phyloP scores from a whole-genome alignment of 805 yeast species.

The Candida alai region DNA sequence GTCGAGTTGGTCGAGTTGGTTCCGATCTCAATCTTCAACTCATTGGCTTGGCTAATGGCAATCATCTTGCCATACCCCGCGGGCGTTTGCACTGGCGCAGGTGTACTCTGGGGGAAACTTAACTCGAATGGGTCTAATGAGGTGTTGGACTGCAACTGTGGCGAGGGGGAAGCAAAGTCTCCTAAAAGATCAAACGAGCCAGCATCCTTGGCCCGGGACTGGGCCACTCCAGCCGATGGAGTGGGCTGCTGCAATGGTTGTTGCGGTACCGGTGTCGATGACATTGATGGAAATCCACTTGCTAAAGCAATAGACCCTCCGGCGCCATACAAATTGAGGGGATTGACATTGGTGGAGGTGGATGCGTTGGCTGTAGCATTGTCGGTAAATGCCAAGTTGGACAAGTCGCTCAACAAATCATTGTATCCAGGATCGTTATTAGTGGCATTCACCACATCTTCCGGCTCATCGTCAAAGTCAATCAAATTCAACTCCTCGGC shows the following conservation, averaged over 20 bases:
- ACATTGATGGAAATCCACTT: constrained; percentile 4
- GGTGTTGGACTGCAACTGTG: constrained; percentile 24
- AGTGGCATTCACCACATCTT: constrained; percentile 29
- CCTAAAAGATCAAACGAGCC: constrained; percentile 27
- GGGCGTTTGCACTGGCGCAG: constrained; percentile 18
- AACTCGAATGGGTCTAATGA: constrained; percentile 40
- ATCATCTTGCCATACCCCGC: constrained; percentile 17
- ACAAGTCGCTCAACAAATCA: constrained; percentile 72
- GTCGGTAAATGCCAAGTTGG: constrained; percentile 54
- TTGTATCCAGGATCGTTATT: constrained; percentile 42
- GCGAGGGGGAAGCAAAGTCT: constrained; percentile 41
- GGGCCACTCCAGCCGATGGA: constrained; percentile 7
- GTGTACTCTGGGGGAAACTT: constrained; percentile 37
- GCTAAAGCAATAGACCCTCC: constrained; percentile 50
- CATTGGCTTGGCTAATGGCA: constrained; percentile 40
- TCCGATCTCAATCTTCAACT: constrained; percentile 48
- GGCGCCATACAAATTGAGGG: constrained; percentile 42
- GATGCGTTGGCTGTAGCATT: constrained; percentile 14
- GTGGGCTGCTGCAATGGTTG: constrained; percentile 12
- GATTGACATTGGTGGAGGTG: constrained; percentile 17
- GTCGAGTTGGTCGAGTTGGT: constrained; percentile 32
- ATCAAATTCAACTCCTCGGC: constrained; percentile 34
- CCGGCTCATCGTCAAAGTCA: constrained; percentile 41
- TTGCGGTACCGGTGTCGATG: constrained; percentile 8
- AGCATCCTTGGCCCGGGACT: not conserved